These are phyloP conservation scores for Kurtzmaniella quercitrusa DNA, from an alignment of 1,139 yeast genomes.

Conservation along the genomic window DNA sequence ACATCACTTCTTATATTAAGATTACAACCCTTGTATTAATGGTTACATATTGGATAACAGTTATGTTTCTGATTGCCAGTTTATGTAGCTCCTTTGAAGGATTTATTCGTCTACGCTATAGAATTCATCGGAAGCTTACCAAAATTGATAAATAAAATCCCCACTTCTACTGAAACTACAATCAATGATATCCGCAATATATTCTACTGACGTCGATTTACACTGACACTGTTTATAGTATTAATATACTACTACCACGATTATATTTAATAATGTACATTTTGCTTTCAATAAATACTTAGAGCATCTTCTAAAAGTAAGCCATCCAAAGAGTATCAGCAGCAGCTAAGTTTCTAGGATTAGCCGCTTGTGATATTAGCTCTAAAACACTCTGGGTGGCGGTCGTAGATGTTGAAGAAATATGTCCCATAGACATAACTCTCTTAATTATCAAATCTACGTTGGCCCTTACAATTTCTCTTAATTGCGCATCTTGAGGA, in stretches of 20 bases:
- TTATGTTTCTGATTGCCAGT: constrained; percentile 2
- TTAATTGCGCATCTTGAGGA: constrained; percentile 72
- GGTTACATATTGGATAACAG: constrained; percentile 9
- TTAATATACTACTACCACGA: too few species aligned
- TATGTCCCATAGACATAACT: constrained; percentile 68
- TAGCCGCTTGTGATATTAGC: constrained; percentile 90
- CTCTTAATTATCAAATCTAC: constrained; percentile 80
- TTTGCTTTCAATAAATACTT: neutral
- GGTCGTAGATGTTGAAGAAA: constrained; percentile 68
- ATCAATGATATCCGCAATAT: too few species aligned
- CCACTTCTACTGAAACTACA: too few species aligned
- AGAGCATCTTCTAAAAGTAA: constrained; percentile 47
- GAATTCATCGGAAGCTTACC: neutral
- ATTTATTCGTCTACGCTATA: constrained; percentile 5
- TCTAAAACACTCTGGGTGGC: constrained; percentile 94
- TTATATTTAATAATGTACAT: constrained; percentile 1
- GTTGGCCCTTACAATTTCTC: constrained; percentile 84
- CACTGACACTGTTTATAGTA: too few species aligned
- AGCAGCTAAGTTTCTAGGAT: constrained; percentile 89
- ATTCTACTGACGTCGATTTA: too few species aligned
- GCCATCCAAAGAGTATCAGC: constrained; percentile 97
- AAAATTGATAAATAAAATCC: too few species aligned
- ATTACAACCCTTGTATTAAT: constrained; percentile 11
- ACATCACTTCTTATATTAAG: constrained; percentile 25
- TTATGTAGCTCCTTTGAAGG: constrained; percentile 6